Conservation (phyloP, 108 stramenopile genomes). For the Conticribra guillardii region DNA sequence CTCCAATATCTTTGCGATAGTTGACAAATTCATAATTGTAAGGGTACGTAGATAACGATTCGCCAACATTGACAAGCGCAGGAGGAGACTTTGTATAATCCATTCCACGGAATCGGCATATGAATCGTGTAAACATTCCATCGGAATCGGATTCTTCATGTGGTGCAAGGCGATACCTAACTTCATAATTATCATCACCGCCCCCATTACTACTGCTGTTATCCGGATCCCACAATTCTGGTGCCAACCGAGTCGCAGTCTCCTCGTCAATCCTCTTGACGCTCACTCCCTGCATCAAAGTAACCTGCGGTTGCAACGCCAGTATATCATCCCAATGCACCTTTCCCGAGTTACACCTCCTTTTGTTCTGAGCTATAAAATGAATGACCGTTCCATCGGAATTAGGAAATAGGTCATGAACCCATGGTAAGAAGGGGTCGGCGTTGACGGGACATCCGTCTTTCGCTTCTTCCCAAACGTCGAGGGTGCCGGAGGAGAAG, state of each 20-base stretch:
- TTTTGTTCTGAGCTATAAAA: conserved; percentile 82
- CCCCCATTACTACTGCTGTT: neutral
- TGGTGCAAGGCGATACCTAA: conserved; percentile 61
- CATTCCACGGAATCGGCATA: conserved; percentile 69
- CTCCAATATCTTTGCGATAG: conserved; percentile 58
- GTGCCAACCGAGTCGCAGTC: conserved; percentile 50
- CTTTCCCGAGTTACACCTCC: conserved; percentile 74
- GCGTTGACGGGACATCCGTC: conserved; percentile 73
- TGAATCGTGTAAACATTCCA: conserved; percentile 67
- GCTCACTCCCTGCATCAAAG: conserved; percentile 70
- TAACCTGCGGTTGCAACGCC: conserved; percentile 71
- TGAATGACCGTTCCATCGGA: conserved; percentile 54
- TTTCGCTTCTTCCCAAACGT: conserved; percentile 57
- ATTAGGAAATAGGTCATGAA: conserved; percentile 75
- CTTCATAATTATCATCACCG: conserved; percentile 2
- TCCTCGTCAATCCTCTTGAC: conserved; percentile 53
- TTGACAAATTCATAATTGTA: conserved; percentile 77
- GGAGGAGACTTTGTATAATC: conserved; percentile 28
- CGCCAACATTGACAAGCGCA: conserved; percentile 40
- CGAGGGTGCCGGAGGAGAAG: conserved; percentile 32
- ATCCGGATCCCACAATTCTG: conserved; percentile 54
- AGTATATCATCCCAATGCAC: conserved; percentile 43
- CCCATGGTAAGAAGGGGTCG: conserved; percentile 78
- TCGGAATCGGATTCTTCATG: conserved; percentile 62
- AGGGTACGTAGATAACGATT: conserved; percentile 62